phyloP scores from a whole-genome alignment of 225 moss, liverwort and hornwort genomes.

The Physcomitrium patens region DNA sequence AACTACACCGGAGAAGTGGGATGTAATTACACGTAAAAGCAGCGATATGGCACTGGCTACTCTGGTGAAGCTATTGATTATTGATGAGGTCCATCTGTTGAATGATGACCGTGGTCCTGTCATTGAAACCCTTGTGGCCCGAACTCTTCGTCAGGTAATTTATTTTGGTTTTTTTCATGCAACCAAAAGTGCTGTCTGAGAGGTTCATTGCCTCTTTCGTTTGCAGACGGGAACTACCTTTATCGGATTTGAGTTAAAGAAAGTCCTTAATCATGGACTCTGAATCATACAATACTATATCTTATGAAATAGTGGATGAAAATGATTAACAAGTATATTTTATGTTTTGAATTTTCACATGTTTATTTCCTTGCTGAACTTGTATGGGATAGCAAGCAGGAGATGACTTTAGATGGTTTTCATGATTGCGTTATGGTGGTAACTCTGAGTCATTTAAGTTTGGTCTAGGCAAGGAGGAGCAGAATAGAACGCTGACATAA shows the following conservation, averaged over 20 bases:
- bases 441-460: conserved; percentile 15
- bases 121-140: conserved; percentile 95
- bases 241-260: conserved; percentile 6
- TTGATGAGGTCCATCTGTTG: conserved; percentile 96
- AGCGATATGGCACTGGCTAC: conserved; percentile 94
- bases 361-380: neutral
- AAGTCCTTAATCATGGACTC: neutral
- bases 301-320: conserved; percentile 5
- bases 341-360: neutral
- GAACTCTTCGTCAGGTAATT: conserved; percentile 90
- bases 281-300: conserved; percentile 13
- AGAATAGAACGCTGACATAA: neutral
- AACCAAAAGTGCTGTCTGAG: conserved; percentile 9
- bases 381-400: conserved; percentile 9
- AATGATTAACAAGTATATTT: too few species aligned
- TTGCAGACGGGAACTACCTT: neutral
- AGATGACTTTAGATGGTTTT: conserved; percentile 10
- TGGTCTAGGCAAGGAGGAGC: conserved; percentile 2
- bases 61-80: conserved; percentile 93
- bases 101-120: conserved; percentile 99
- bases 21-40: conserved; percentile 97
- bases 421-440: conserved; percentile 6
- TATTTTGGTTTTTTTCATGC: conserved; percentile 7
- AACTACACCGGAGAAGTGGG: conserved; percentile 99
- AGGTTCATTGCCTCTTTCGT: conserved; percentile 1